phyloP scores from a whole-genome alignment of 1,284 basidiomycete genomes.

The Wallemia hederae region DNA sequence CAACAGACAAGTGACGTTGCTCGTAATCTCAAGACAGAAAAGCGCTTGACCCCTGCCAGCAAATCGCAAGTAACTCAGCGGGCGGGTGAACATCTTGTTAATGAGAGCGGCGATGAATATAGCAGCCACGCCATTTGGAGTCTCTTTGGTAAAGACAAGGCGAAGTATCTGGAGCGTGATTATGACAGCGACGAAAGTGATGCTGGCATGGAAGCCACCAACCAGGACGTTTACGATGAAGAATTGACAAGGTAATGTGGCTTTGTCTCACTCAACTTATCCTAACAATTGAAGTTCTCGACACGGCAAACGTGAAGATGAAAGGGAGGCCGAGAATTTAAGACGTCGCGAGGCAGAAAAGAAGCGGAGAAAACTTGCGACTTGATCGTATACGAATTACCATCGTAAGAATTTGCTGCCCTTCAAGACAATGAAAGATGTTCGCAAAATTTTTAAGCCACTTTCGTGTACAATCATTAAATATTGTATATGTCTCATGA shows the following conservation, averaged over 20 bases:
- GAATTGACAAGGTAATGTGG: not conserved
- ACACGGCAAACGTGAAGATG: not conserved
- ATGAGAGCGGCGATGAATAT: not conserved
- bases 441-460: no score
- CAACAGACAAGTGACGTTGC: not conserved
- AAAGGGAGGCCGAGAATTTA: not conserved
- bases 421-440: no score
- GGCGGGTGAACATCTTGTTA: no score
- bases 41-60: not conserved
- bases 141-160: not conserved
- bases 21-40: not conserved
- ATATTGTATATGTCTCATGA: no score
- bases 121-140: not conserved
- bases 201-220: not conserved
- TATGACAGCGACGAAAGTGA: not conserved
- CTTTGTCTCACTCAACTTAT: not conserved
- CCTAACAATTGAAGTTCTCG: not conserved
- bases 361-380: not conserved
- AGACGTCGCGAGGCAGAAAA: not conserved
- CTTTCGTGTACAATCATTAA: no score
- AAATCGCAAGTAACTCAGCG: not conserved
- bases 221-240: not conserved
- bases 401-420: no score
- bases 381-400: no score
- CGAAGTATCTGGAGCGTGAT: not conserved